Percentiles rank a stretch among this genome's conserved stretches.
Conservation (phyloP, 2,329 filamentous ascomycete species). For the Parascedosporium putredinis region DNA sequence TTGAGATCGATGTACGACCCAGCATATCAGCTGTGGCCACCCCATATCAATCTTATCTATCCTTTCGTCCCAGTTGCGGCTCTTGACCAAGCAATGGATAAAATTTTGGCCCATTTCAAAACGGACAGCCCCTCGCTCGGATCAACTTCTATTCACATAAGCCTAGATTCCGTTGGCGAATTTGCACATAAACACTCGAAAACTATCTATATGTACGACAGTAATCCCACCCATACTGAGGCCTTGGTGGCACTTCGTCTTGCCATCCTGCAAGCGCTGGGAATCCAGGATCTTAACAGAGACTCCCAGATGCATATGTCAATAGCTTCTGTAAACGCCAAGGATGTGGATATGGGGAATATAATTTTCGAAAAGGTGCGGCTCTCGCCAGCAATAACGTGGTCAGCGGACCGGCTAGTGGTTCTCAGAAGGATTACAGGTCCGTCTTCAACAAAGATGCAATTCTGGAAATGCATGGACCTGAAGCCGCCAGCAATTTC, state of each 20-base stretch:
- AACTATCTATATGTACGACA: slow-evolving; percentile 36
- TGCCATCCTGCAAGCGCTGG: slow-evolving; percentile 25
- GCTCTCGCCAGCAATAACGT: slow-evolving; percentile 35
- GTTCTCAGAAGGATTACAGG: slow-evolving; percentile 39
- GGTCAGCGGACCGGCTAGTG: slow-evolving; percentile 36
- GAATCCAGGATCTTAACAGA: slow-evolving; percentile 12
- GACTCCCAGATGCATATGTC: slow-evolving; percentile 24
- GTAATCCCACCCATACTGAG: slow-evolving; percentile 12
- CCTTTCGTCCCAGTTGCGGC: slow-evolving; percentile 45
- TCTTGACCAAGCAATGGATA: slow-evolving; percentile 31
- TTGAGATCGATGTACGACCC: slow-evolving; percentile 55
- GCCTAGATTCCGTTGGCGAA: slow-evolving; percentile 29
- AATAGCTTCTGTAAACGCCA: slow-evolving; percentile 18
- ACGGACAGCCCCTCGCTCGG: slow-evolving; percentile 11
- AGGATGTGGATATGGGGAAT: slow-evolving; percentile 30
- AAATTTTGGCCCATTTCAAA: slow-evolving; percentile 25
- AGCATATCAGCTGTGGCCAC: slow-evolving; percentile 50
- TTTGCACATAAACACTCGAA: slow-evolving; percentile 40
- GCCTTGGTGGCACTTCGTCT: slow-evolving; percentile 23
- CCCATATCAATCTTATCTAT: slow-evolving; percentile 57
- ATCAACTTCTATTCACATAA: slow-evolving; percentile 15
- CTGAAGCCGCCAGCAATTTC: slow-evolving; percentile 14
- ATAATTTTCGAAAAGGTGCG: slow-evolving; percentile 42
- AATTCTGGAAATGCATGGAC: slow-evolving; percentile 41
- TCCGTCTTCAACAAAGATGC: slow-evolving; percentile 32